Percentiles rank a stretch among this genome's conserved stretches.
Conservation (phyloP, 768 basidiomycete species). For the Pleurotus giganteus region DNA sequence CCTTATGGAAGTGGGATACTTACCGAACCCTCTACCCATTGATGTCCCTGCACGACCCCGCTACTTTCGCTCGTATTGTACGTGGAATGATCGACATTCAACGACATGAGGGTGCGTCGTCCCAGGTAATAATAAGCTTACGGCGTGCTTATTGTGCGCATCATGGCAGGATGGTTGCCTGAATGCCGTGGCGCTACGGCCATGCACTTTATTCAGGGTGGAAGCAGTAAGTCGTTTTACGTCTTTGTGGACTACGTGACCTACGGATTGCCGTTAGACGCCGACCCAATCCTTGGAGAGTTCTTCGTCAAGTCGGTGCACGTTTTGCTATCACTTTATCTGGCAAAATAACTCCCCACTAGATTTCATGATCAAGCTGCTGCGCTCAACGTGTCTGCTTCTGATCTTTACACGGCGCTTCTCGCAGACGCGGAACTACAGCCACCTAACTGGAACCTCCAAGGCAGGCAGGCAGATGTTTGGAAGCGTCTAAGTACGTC, state of each 20-base stretch:
- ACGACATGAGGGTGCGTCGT: slow-evolving; percentile 51
- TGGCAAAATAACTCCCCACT: background rate
- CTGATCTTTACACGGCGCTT: slow-evolving; percentile 53
- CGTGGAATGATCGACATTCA: slow-evolving; percentile 68
- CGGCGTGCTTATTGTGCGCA: background rate
- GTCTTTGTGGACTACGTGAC: background rate
- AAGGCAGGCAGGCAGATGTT: slow-evolving; percentile 54
- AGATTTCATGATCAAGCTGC: slow-evolving; percentile 53
- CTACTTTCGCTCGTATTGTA: slow-evolving; percentile 56
- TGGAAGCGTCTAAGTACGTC: slow-evolving; percentile 52
- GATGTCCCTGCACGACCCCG: slow-evolving; percentile 63
- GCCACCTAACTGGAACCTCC: slow-evolving; percentile 60
- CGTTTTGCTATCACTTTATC: background rate
- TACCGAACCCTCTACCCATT: slow-evolving; percentile 61
- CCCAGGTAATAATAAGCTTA: background rate
- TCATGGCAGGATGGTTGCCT: slow-evolving; percentile 55
- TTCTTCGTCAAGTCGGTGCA: slow-evolving; percentile 58
- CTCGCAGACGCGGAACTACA: slow-evolving; percentile 58
- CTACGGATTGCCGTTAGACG: slow-evolving; percentile 35
- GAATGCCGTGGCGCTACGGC: slow-evolving; percentile 60
- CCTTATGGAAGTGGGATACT: slow-evolving; percentile 54
- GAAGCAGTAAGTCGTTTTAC: slow-evolving; percentile 46
- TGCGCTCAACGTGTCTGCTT: slow-evolving; percentile 43
- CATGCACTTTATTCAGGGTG: slow-evolving; percentile 55
- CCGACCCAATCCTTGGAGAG: slow-evolving; percentile 61